These are phyloP conservation scores for Elsinoe necatrix DNA, from an alignment of 2,329 filamentous ascomycete species.

Conservation along the genomic window DNA sequence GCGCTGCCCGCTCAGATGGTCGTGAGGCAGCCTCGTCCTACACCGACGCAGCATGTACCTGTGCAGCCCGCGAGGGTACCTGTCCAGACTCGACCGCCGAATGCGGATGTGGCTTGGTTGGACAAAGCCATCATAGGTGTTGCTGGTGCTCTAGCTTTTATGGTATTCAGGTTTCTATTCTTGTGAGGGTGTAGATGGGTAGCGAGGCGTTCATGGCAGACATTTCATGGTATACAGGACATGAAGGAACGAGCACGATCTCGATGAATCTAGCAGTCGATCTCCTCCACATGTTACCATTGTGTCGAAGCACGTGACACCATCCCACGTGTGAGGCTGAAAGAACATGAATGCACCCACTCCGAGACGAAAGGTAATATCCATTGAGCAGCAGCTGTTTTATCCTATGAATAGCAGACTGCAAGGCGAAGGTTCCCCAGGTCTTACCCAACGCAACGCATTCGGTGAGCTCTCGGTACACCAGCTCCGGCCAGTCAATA, in stretches of 20 bases:
- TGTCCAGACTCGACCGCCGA: slow-evolving; percentile 18
- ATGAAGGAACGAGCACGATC: neutral
- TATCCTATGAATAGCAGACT: neutral
- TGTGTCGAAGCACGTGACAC: neutral
- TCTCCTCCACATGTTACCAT: neutral
- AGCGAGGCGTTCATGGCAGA: neutral
- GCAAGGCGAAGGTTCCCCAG: neutral
- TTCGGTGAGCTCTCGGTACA: neutral
- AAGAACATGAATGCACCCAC: too few relatives aligned
- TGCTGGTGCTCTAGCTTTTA: slow-evolving; percentile 58
- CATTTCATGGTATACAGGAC: neutral
- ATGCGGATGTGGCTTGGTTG: slow-evolving; percentile 48
- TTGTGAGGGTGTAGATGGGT: slow-evolving; percentile 31
- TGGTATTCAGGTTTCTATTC: slow-evolving; percentile 46
- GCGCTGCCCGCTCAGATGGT: slow-evolving; percentile 16
- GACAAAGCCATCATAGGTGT: slow-evolving; percentile 72
- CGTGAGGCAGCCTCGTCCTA: slow-evolving; percentile 15
- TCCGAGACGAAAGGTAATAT: too few relatives aligned
- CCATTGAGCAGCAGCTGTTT: neutral
- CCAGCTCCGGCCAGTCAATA: neutral
- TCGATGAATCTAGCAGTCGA: neutral
- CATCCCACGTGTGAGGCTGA: neutral
- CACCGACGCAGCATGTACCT: slow-evolving; percentile 21
- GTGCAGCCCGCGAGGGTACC: slow-evolving; percentile 17
- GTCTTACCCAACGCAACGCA: neutral